Percentiles rank a stretch among this genome's conserved stretches.
phyloP scores from a whole-genome alignment of 192 early-diverging fungal genomes.

The Oehlia diaphana region DNA sequence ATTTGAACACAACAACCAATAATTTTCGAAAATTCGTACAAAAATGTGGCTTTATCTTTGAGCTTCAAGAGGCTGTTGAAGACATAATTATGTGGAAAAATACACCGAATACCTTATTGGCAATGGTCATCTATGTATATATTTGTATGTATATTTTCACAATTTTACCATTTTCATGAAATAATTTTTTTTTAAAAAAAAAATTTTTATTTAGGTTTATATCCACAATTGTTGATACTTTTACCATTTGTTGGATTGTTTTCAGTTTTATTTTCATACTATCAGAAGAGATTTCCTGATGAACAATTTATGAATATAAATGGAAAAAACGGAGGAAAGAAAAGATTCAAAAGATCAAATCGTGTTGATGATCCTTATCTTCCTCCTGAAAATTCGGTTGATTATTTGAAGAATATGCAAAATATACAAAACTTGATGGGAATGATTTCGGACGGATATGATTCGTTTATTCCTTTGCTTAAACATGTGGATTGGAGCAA shows the following conservation, averaged over 20 bases:
- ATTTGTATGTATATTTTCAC: conserved; percentile 45
- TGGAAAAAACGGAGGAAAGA: conserved; percentile 22
- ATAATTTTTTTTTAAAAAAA: neutral
- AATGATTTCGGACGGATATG: conserved; percentile 51
- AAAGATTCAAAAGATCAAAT: conserved; percentile 25
- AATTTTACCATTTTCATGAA: neutral
- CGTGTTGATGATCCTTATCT: neutral
- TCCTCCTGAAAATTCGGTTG: conserved; percentile 44
- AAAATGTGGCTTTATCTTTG: conserved; percentile 63
- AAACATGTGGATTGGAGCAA: conserved; percentile 56
- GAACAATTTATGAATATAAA: conserved; percentile 17
- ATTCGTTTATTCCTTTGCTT: conserved; percentile 40
- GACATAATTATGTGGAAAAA: conserved; percentile 72
- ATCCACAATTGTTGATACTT: conserved; percentile 37
- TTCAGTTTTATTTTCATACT: conserved; percentile 24
- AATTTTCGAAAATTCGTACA: conserved; percentile 71
- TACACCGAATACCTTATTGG: conserved; percentile 57
- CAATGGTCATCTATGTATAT: conserved; percentile 52
- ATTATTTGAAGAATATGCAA: conserved; percentile 69
- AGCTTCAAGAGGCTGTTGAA: conserved; percentile 60
- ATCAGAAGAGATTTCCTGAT: conserved; percentile 24
- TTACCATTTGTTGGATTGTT: conserved; percentile 32
- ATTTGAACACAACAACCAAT: conserved; percentile 64
- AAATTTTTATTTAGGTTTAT: conserved; percentile 29
- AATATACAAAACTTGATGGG: conserved; percentile 83